Base-by-base conservation (phyloP, 345 rosid genomes). In the Moringa oleifera region DNA sequence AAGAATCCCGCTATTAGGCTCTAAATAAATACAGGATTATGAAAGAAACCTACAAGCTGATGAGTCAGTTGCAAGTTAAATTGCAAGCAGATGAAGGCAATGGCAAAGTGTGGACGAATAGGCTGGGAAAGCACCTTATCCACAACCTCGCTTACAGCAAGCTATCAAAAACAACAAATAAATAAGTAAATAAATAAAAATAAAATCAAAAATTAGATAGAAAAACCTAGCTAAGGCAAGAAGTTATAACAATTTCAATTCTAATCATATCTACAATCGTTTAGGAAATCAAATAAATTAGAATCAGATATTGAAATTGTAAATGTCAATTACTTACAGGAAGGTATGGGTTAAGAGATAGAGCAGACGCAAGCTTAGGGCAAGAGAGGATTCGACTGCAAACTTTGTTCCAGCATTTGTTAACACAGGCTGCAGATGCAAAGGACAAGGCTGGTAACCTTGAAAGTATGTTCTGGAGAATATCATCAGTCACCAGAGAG, bases 61-160 rank as follows among this genome's bases (percentile, higher is more conserved):
- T 76, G 78, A 52, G 68, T 57, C 25, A 0, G 9, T 20, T 55
- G 18, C 65, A 73, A 15, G 64, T 7, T 3, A 59, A 55, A 57
- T 25, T 37, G 54, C 21, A 3, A 13, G 45, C 68, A 75, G 61
- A 64, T 73, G 37, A 60, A 67, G 25, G 81, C 89, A 57, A 83
- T 75, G 45, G 82, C 89, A 65, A 84, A 87, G 66, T 84, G 84
- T 2, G 94, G 94, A 22, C 80, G 74, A 53, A 87, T 80, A 0
- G 94, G 94, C 70, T 75, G 68, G 0, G 74, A 63, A 5, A 84
- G 71, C 63, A 80, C 88, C 75, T 80, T 74, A 13, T 77, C 83
- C 20, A 77, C 24, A 25, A 79, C 90, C 71, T 87, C 86, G 17
- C 68, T 20, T 56, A 80, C 37, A 45, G 86, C 90, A 60, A 55